Evolutionary conservation across 805 yeast genomes (phyloP).

Genomic region (Deakozyma indianensis): DNA sequence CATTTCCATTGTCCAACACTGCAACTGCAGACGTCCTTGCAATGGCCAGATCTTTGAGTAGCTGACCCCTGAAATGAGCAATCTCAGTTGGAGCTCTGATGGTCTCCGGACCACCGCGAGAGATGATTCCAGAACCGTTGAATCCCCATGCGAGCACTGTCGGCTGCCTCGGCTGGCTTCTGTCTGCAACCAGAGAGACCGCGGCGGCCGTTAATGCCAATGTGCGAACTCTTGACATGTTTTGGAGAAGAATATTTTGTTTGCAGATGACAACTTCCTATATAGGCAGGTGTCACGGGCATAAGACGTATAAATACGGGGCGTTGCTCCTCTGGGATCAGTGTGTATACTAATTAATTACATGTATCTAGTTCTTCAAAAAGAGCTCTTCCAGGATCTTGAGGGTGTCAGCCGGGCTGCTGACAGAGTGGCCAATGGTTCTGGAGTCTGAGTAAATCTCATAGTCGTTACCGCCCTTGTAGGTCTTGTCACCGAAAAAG

Average conservation of each 20-base stretch:
- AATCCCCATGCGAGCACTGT: slow-evolving; percentile 48
- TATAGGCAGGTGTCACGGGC: too few relatives aligned
- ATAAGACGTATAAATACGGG: too few relatives aligned
- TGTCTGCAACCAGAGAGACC: neutral
- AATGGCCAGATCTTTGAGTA: slow-evolving; percentile 42
- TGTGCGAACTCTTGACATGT: neutral
- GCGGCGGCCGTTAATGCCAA: neutral
- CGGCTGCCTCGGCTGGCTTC: neutral
- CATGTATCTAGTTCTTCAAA: slow-evolving; percentile 11
- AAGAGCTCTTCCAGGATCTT: slow-evolving; percentile 74
- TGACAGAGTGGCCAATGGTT: slow-evolving; percentile 92
- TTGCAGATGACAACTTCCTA: too few relatives aligned
- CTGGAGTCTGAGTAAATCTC: slow-evolving; percentile 87
- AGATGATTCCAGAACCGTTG: slow-evolving; percentile 27
- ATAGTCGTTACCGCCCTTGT: slow-evolving; percentile 94
- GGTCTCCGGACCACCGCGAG: slow-evolving; percentile 17
- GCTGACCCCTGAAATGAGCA: slow-evolving; percentile 45
- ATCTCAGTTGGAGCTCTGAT: slow-evolving; percentile 45
- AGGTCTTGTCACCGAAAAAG: slow-evolving; percentile 97
- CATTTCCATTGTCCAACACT: slow-evolving; percentile 52
- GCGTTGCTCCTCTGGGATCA: too few relatives aligned
- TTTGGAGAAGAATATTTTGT: too few relatives aligned
- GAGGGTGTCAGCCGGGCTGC: slow-evolving; percentile 72
- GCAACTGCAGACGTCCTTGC: slow-evolving; percentile 35
- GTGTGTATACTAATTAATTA: too few relatives aligned